Evolutionary conservation across 805 yeast genomes (phyloP), one percentile per base, ranked within the genome.

Genomic region (Vanderwaltozyma verrucispora): DNA sequence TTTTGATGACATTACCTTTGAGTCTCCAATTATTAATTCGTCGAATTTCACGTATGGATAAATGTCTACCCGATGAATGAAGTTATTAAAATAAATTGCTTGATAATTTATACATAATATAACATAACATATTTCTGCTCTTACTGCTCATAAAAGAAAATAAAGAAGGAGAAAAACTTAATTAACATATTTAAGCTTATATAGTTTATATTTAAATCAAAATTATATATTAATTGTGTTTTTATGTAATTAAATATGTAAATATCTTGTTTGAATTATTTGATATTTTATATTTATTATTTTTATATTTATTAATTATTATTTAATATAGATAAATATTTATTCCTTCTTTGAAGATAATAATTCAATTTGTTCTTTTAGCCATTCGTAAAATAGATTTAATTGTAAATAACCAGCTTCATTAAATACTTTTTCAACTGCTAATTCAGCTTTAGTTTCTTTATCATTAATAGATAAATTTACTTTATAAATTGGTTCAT

Each of bases 1-100:
- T 81, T 0, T 51, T 86, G 49, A 67, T 89, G 46, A 71, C 80
- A 0, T 56, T 77, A 28, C 96, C 96, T 0, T 72, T 77, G 68
- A 73, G 74, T 2, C 27, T 83, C 2, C 49, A 45, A 28, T 47
- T 50, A 13, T 34, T 51, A 15, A 45, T 47, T 1, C 51, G 96
- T 33, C 55, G 62, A 40, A 41, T 74, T 9, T 72, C 88, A 6
- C 85, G 87, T 2, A 77, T 88, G 55, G 96, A 87, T 56, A 53
- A 54, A 13, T 54, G 61, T 37, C 33, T 57, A n/a, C 62, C 62
- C 3, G 36, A 40, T 10, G 54, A 53, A 34, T 38, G 29, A 21
- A 21, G 9, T 6, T 7, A 21, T 9, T 7, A 21, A 21, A 21
- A 21, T 21, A n/a, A n/a, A n/a, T n/a, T n/a, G n/a, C n/a, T n/a